Evolutionary conservation across 306 rosid genomes (phyloP), one percentile per base, ranked within the genome.

Genomic region (Sphenostylis stenocarpa): DNA sequence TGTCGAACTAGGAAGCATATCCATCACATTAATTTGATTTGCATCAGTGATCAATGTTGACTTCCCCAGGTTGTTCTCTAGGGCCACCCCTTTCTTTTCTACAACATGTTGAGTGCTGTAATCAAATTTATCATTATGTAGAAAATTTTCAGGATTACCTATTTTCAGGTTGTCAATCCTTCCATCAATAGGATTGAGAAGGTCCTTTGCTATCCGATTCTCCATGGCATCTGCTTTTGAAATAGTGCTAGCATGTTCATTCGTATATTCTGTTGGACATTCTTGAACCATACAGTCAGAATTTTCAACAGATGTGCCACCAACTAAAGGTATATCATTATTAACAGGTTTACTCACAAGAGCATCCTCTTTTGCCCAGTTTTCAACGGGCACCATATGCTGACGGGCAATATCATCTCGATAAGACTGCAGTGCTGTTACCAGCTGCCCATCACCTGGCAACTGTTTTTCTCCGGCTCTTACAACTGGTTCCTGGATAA

Each of bases 121-220:
- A 77, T 84, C 88, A 77, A 77, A 70, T 47, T 55, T 78, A 62
- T 89, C 89, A 70, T 82, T 79, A 75, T 73, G 75, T 51, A 58
- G 84, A 80, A 45, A 78, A 69, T 34, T 13, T 73, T 88, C 92
- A 61, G 90, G 53, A 70, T 91, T 84, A 72, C 64, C 62, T 65
- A 80, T 57, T 61, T 85, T 84, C 56, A 73, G 67, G 62, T 80
- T 72, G 60, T 86, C 90, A 80, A 82, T 73, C 58, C 77, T 86
- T 81, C 83, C 91, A 79, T 86, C 91, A 39, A 82, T 81, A 73
- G 86, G 89, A 83, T 87, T 83, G 81, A 79, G 70, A 51, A 84
- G 89, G 80, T 88, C 90, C 48, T 77, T 72, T 34, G 81, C 53
- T 45, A 83, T 80, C 80, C 84, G 75, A 77, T 82, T 81, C 24